A percentile compares a stretch with the other conserved stretches of the same genome.
Evolutionary conservation across 1,284 basidiomycete genomes (phyloP).

Genomic region (Testicularia cyperi): DNA sequence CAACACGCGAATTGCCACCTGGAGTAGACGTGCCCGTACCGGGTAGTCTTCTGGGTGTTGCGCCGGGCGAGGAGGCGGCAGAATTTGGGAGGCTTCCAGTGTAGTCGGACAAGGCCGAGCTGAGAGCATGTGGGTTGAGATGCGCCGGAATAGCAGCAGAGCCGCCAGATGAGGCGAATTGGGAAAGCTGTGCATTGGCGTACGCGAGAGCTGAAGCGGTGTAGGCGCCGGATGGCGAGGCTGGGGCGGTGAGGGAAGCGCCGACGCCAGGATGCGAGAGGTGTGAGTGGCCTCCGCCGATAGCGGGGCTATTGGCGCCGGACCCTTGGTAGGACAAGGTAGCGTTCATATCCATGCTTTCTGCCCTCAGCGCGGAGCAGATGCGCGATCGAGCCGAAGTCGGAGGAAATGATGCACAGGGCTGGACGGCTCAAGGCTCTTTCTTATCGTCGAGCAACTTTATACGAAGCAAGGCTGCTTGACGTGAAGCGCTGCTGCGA

Average conservation of each 20-base stretch:
- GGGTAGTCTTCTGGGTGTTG: constrained; percentile 33
- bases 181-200: constrained; percentile 49
- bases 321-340: constrained; percentile 44
- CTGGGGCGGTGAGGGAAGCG: constrained; percentile 29
- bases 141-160: constrained; percentile 32
- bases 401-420: too few species aligned
- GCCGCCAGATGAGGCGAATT: constrained; percentile 40
- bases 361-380: too few species aligned
- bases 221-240: constrained; percentile 33
- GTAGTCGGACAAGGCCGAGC: constrained; percentile 45
- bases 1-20: constrained; percentile 43
- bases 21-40: constrained; percentile 33
- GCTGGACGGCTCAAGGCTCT: too few species aligned
- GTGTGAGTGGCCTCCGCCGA: constrained; percentile 7
- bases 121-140: constrained; percentile 44
- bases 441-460: too few species aligned
- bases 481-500: too few species aligned
- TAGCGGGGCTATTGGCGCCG: constrained; percentile 35
- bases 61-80: constrained; percentile 47
- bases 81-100: constrained; percentile 41
- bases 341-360: constrained; percentile 38
- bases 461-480: too few species aligned
- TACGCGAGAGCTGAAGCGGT: constrained; percentile 42
- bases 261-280: constrained; percentile 10
- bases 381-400: too few species aligned